phyloP scores from a whole-genome alignment of 257 asterid species.

The Penstemon eatonii region DNA sequence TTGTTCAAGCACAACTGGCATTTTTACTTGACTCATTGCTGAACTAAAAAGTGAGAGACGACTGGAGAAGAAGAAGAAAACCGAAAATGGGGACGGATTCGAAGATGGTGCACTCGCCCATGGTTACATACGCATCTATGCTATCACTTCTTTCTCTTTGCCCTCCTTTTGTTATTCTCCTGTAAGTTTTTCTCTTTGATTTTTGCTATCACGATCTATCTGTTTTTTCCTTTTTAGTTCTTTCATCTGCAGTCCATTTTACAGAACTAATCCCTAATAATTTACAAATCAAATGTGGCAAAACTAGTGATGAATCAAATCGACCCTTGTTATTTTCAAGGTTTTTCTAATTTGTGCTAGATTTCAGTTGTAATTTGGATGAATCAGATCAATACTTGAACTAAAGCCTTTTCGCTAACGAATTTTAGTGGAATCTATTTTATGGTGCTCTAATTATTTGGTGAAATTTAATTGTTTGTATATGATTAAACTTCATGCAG shows the following conservation, averaged over 20 bases:
- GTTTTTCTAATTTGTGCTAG: slow-evolving; percentile 17
- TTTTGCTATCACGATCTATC: slow-evolving; percentile 17
- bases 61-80: background rate
- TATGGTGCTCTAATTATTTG: slow-evolving; percentile 1
- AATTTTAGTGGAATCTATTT: background rate
- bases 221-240: slow-evolving; percentile 4
- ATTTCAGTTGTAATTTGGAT: background rate
- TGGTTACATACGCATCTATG: slow-evolving; percentile 79
- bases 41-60: background rate
- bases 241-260: background rate
- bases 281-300: background rate
- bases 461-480: slow-evolving; percentile 6
- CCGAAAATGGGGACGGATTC: slow-evolving; percentile 57
- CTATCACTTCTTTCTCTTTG: slow-evolving; percentile 73
- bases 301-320: background rate
- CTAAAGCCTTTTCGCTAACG: background rate
- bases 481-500: slow-evolving; percentile 44
- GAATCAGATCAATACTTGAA: background rate
- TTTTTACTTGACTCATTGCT: background rate
- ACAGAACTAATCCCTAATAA: background rate
- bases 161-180: slow-evolving; percentile 92
- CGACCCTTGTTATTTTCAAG: background rate
- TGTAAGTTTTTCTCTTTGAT: slow-evolving; percentile 47
- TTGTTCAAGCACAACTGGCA: background rate
- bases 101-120: slow-evolving; percentile 72